Evolutionary conservation across 225 moss, liverwort and hornwort genomes (phyloP), one percentile per base, ranked within the genome.

Genomic region (Marchantia polymorpha): DNA sequence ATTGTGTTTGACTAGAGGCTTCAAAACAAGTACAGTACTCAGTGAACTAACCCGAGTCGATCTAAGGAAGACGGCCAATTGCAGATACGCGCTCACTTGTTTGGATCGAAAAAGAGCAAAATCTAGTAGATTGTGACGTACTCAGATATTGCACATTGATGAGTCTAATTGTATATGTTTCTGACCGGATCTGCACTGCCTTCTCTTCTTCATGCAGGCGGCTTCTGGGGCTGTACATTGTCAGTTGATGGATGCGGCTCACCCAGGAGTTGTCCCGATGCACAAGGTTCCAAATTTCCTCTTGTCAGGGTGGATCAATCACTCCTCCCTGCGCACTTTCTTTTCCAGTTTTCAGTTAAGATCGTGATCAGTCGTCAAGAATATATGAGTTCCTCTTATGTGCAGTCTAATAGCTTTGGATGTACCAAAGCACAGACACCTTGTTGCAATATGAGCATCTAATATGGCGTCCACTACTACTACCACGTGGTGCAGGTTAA

Each of bases 201-300:
- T 12, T 31, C 14, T 27, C 30, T 2, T 59, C 30, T 7, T 78
- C 12, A 10, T 89, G 73, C 90, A 90, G 90, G 90, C 85, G 30
- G 94, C 94, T 10, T 93, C 94, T 0, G 96, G 96, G 29, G 96
- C 96, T 4, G 94, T 97, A 6, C 92, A 97, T 78, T 97, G 96
- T 79, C 96, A 97, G 90, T 78, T 97, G 81, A 91, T 97, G 94
- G 96, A 97, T 75, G 96, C 94, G 25, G 91, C 92, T 27, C 94
- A 97, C 69, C 93, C 93, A 20, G 96, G 96, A 39, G 91, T 94
- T 82, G 92, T 97, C 48, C 91, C 90, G 56, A 94, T 97, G 94
- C 92, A 97, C 79, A 97, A 94, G 96, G 96, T 96, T 71, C 27
- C 48, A 29, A 25, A 19, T 7, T 56, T 73, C 13, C 72, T 76